phyloP scores from a whole-genome alignment of 176 grass and related monocot genomes.

The Zoysia japonica region DNA sequence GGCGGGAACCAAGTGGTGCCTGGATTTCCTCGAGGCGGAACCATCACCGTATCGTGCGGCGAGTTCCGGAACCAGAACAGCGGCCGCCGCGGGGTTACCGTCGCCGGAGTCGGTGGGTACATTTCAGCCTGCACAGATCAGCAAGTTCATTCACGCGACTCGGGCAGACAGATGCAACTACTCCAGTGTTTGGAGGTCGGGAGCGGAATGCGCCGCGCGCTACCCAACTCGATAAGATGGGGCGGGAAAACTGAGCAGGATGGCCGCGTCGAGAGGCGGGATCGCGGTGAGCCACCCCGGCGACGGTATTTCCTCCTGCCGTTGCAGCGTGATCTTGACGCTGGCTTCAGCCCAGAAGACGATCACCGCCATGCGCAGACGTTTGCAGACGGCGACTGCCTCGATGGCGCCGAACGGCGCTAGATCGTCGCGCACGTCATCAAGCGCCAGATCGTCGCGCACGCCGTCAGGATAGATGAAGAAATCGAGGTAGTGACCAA shows the following conservation, averaged over 20 bases:
- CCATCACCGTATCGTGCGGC: neutral
- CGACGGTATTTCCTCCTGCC: neutral
- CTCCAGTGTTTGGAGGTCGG: no score
- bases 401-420: neutral
- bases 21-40: neutral
- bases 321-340: neutral
- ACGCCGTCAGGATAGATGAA: no score
- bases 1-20: neutral
- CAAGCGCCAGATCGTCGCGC: no score
- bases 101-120: neutral
- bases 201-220: no score
- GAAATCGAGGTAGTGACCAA: no score
- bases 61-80: neutral
- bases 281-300: neutral
- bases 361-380: neutral
- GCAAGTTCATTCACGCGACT: neutral
- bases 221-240: neutral
- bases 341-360: conserved; percentile 7
- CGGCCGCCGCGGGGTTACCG: neutral
- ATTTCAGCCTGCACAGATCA: neutral
- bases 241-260: neutral
- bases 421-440: neutral
- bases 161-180: no score
- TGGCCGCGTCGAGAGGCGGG: neutral
- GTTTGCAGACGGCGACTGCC: neutral